Evolutionary conservation across 2,329 filamentous ascomycete species (phyloP), one percentile per base, ranked within the genome.

Genomic region (Rhynchosporium graminicola): DNA sequence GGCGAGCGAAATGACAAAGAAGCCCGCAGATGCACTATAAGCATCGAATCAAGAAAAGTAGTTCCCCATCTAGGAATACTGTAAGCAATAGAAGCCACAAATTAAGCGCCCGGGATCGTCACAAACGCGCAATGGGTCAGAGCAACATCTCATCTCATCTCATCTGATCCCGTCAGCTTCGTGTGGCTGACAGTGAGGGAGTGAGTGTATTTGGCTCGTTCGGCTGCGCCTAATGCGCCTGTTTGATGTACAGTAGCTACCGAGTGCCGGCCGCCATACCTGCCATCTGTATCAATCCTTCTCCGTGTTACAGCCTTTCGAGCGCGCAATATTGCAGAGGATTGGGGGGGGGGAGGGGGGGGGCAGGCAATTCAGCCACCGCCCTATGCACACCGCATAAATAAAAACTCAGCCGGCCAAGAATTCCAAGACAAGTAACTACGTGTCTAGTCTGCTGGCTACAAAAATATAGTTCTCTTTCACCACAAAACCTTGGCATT

Each of bases 161-260:
- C 8, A 13, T 43, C 4, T 8, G 2, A 46, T 52, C 48, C 38
- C 48, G 48, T 52, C 48, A 52, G 48, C 48, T 38, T 52, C 1
- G 20, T 20, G 20, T 20, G 20, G 20, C 20, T 20, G 20, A 20
- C 20, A 20, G 48, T 54, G 10, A 15, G 5, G 40, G 15, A 10
- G 20, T 20, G 20, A 20, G 20, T 54, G 36, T 54, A 13, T 42
- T 13, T 36, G 13, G 33, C 28, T 42, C 29, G 33, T 38, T 54
- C 51, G 51, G 15, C 33, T 54, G 51, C 36, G 51, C 33, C 51
- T 54, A 8, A 33, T 52, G 48, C 51, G 51, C 36, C 36, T 54
- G 51, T 54, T 13, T 10, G 9, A 36, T 10, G 6, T 36, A 28
- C 2, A n/a, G 15, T 52, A 26, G 36, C 50, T 52, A 38, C n/a